Evolutionary conservation across 805 yeast genomes (phyloP).

Genomic region (Lipomyces sp.): DNA sequence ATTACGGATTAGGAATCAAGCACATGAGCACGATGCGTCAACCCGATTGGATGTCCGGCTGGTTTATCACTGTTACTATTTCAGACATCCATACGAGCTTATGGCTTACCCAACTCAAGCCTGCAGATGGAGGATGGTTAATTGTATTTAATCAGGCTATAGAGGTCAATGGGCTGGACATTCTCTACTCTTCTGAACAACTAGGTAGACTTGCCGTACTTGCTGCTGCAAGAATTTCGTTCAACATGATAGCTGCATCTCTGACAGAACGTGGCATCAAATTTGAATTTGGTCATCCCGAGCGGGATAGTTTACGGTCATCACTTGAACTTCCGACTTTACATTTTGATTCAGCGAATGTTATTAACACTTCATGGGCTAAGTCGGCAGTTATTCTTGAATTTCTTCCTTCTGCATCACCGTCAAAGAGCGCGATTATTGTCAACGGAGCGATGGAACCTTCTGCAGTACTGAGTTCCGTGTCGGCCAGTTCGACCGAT

Average conservation of each 20-base stretch:
- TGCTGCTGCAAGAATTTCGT: slow-evolving; percentile 24
- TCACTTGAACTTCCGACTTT: slow-evolving; percentile 14
- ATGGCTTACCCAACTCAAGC: slow-evolving; percentile 22
- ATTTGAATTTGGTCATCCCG: slow-evolving; percentile 9
- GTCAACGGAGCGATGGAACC: slow-evolving; percentile 15
- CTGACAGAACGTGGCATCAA: slow-evolving; percentile 15
- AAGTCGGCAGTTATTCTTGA: slow-evolving; percentile 24
- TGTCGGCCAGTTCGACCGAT: slow-evolving; percentile 15
- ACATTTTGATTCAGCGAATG: slow-evolving; percentile 18
- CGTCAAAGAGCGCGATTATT: slow-evolving; percentile 10
- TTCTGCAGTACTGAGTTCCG: slow-evolving; percentile 14
- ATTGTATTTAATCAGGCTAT: slow-evolving; percentile 22
- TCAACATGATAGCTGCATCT: slow-evolving; percentile 14
- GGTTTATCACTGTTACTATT: slow-evolving; percentile 26
- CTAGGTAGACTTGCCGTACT: slow-evolving; percentile 9
- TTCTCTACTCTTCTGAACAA: slow-evolving; percentile 16
- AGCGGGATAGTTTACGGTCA: too few species aligned
- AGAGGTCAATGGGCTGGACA: slow-evolving; percentile 10
- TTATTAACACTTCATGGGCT: slow-evolving; percentile 23
- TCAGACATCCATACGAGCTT: slow-evolving; percentile 14
- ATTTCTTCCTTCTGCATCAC: slow-evolving; percentile 5
- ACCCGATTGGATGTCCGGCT: slow-evolving; percentile 24
- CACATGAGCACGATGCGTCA: slow-evolving; percentile 19
- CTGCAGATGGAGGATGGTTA: slow-evolving; percentile 28
- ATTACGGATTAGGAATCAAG: slow-evolving; percentile 17